Evolutionary conservation across 2,329 filamentous ascomycete genomes (phyloP).

Genomic region (Alternaria sp.): DNA sequence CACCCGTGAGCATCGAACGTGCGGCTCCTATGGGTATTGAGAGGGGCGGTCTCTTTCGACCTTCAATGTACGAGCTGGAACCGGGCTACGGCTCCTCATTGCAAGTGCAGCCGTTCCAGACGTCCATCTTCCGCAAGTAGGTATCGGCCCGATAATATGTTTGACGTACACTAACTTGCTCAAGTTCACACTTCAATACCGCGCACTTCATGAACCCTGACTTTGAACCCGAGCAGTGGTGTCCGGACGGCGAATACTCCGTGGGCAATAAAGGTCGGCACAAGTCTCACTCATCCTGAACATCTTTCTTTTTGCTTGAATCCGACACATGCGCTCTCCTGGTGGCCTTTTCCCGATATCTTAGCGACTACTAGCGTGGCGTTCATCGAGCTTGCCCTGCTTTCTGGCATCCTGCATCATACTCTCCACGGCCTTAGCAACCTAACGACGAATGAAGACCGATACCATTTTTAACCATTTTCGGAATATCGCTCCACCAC

Average conservation of each 20-base stretch:
- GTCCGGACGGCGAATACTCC: slow-evolving; percentile 57
- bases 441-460: slow-evolving; percentile 41
- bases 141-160: slow-evolving; percentile 19
- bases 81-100: slow-evolving; percentile 50
- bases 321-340: slow-evolving; percentile 28
- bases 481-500: slow-evolving; percentile 38
- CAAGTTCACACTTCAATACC: slow-evolving; percentile 60
- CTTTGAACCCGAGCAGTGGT: slow-evolving; percentile 63
- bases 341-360: slow-evolving; percentile 43
- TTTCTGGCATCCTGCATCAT: slow-evolving; percentile 43
- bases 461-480: slow-evolving; percentile 49
- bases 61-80: slow-evolving; percentile 57
- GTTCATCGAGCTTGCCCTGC: slow-evolving; percentile 44
- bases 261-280: slow-evolving; percentile 48
- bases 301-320: slow-evolving; percentile 20
- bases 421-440: slow-evolving; percentile 37
- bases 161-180: slow-evolving; percentile 22
- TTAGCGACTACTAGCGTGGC: slow-evolving; percentile 51
- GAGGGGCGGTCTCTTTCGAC: slow-evolving; percentile 54
- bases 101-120: slow-evolving; percentile 56
- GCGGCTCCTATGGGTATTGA: slow-evolving; percentile 39
- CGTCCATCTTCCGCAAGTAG: slow-evolving; percentile 60
- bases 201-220: slow-evolving; percentile 62
- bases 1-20: slow-evolving; percentile 43
- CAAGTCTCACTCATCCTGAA: slow-evolving; percentile 48